A percentile compares a stretch with the other conserved stretches of the same genome.
Conservation (phyloP, 768 basidiomycete genomes). For the Collybia sordida region DNA sequence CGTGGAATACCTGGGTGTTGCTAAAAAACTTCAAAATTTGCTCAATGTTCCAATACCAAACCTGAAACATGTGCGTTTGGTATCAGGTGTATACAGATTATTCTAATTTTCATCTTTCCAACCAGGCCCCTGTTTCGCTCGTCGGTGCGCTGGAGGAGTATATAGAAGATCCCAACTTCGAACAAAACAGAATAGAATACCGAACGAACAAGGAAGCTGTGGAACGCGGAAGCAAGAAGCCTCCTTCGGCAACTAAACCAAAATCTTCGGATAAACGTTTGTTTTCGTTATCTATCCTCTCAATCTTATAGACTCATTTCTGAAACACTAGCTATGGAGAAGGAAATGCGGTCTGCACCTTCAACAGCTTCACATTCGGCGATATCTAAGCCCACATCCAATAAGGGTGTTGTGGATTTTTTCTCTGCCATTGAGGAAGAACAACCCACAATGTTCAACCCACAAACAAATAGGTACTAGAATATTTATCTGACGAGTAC, state of each 20-base stretch:
- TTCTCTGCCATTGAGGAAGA: slow-evolving; percentile 86
- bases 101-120: background rate
- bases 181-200: slow-evolving; percentile 92
- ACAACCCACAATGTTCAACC: slow-evolving; percentile 70
- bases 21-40: slow-evolving; percentile 89
- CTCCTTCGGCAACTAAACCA: slow-evolving; percentile 11
- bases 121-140: slow-evolving; percentile 90
- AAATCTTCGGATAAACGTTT: slow-evolving; percentile 29
- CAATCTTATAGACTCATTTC: background rate
- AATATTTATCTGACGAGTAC: background rate
- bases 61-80: slow-evolving; percentile 70
- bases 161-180: slow-evolving; percentile 94
- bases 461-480: slow-evolving; percentile 56
- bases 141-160: slow-evolving; percentile 94
- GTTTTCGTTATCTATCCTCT: slow-evolving; percentile 7
- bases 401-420: slow-evolving; percentile 73
- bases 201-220: slow-evolving; percentile 72
- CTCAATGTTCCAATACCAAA: slow-evolving; percentile 94
- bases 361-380: slow-evolving; percentile 14
- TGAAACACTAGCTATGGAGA: slow-evolving; percentile 2
- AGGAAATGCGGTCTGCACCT: slow-evolving; percentile 5
- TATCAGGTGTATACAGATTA: slow-evolving; percentile 18
- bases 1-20: slow-evolving; percentile 89
- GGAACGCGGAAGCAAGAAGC: slow-evolving; percentile 35
- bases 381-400: slow-evolving; percentile 13